Evolutionary conservation across 2,329 filamentous ascomycete species (phyloP).

Genomic region (Akanthomyces dipterigenus): DNA sequence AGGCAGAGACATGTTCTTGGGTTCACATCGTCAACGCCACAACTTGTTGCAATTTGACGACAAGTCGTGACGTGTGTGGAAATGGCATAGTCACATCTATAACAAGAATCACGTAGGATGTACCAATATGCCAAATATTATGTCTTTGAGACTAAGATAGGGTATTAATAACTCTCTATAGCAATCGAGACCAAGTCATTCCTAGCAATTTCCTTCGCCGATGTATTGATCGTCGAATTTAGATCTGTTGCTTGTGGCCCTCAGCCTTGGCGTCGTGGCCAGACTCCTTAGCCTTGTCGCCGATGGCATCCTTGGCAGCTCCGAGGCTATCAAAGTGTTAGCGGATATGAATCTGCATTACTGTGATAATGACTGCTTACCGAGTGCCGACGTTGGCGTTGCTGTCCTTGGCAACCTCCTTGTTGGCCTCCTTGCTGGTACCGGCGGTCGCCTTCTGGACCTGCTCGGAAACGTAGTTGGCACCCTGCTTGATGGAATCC

Average conservation of each 20-base stretch:
- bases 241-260: slow-evolving; percentile 35
- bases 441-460: slow-evolving; percentile 49
- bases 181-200: neutral
- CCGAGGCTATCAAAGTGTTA: slow-evolving; percentile 30
- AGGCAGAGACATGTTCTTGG: neutral
- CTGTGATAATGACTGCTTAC: slow-evolving; percentile 23
- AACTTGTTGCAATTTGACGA: no score
- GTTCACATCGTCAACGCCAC: no score
- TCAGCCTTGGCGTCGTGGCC: slow-evolving; percentile 34
- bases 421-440: slow-evolving; percentile 63
- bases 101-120: neutral
- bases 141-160: slow-evolving; percentile 6
- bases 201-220: neutral
- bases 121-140: neutral
- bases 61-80: no score
- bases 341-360: neutral
- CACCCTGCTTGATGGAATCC: slow-evolving; percentile 53
- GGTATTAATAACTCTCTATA: slow-evolving; percentile 1
- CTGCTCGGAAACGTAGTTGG: slow-evolving; percentile 59
- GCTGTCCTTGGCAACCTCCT: slow-evolving; percentile 58
- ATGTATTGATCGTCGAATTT: slow-evolving; percentile 16
- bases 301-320: slow-evolving; percentile 42
- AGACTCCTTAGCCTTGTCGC: slow-evolving; percentile 39
- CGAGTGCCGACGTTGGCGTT: slow-evolving; percentile 48
- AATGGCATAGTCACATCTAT: no score